Base-by-base conservation (phyloP, 1,139 yeast species). In the Debaryomycetaceae sp. region DNA sequence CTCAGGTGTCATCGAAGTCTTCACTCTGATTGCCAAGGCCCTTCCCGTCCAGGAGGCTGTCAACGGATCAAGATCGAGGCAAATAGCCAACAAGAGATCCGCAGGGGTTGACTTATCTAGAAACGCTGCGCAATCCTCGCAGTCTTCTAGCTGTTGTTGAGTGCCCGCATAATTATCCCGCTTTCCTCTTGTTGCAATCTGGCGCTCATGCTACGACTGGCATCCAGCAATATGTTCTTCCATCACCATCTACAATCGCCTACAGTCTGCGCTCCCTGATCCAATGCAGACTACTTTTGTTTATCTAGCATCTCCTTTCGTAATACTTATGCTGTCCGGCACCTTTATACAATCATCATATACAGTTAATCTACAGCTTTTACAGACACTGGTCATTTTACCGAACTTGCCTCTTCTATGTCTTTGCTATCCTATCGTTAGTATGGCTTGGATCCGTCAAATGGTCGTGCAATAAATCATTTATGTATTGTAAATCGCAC, bases 1-100 rank as follows among this genome's bases (percentile, higher is more conserved):
- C 4, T 75, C 71, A 22, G 78, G 78, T 1, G 76, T 74, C 3
- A 61, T 71, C 55, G 78, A 72, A 20, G 63, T 73, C 2, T 74
- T 74, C 54, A 58, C 65, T 47, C 61, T 62, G 47, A 68, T 74
- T 27, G 78, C 76, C 23, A 57, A 67, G 39, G 74, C 75, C 2
- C 70, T 74, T 49, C 78, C 78, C 1, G 66, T 72, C 22, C 78
- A 74, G 42, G 75, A 72, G 41, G 68, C 58, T 1, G 62, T 64
- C 23, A 60, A 53, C 44, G 62, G 63, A 20, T 58, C 59, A 11
- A 62, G 69, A 53, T 52, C 59, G 22, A 62, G 65, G 53, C 63
- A 60, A 20, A 54, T 55, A 4, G 57, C 53, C 13, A 49, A 52
- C 43, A 63, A 67, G 49, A 55, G 63, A 44, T 45, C 61, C 6